Conservation (phyloP, 305 asterid species). For the Fraxinus dipetala region DNA sequence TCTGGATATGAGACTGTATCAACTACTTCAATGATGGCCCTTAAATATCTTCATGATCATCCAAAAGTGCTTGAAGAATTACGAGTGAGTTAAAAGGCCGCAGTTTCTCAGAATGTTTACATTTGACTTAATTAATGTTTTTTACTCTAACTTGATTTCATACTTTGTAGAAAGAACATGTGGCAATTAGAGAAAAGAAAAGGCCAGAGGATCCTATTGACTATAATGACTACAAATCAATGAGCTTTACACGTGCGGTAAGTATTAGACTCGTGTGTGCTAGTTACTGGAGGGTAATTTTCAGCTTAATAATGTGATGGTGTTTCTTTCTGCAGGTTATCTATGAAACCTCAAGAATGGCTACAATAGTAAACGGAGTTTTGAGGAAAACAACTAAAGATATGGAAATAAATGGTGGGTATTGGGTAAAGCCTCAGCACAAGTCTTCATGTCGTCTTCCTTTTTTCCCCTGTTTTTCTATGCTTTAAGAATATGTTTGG, state of each 20-base stretch:
- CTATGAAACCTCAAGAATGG: constrained; percentile 85
- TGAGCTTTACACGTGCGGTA: constrained; percentile 93
- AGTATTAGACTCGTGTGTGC: constrained; percentile 19
- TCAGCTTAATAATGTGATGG: constrained; percentile 22
- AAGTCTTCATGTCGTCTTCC: constrained; percentile 12
- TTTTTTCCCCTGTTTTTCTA: constrained; percentile 19
- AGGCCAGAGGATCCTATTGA: constrained; percentile 72
- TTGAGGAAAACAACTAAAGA: constrained; percentile 83
- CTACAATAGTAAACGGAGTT: constrained; percentile 87
- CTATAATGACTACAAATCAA: constrained; percentile 79
- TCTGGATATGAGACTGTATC: constrained; percentile 96
- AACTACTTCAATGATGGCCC: constrained; percentile 98
- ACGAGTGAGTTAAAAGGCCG: constrained; percentile 40
- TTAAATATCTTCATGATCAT: constrained; percentile 94
- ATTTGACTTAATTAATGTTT: constrained; percentile 12
- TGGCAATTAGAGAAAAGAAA: constrained; percentile 73
- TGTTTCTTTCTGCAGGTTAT: constrained; percentile 64
- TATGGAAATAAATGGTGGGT: constrained; percentile 73
- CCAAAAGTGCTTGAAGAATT: constrained; percentile 86
- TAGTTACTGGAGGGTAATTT: constrained; percentile 23
- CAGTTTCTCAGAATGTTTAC: constrained; percentile 8
- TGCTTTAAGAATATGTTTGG: background rate
- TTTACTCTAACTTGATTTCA: constrained; percentile 15
- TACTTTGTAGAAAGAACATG: constrained; percentile 74
- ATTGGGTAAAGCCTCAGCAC: constrained; percentile 3